phyloP scores from a whole-genome alignment of 176 grass and related monocot genomes.

The Stipa capillata region DNA sequence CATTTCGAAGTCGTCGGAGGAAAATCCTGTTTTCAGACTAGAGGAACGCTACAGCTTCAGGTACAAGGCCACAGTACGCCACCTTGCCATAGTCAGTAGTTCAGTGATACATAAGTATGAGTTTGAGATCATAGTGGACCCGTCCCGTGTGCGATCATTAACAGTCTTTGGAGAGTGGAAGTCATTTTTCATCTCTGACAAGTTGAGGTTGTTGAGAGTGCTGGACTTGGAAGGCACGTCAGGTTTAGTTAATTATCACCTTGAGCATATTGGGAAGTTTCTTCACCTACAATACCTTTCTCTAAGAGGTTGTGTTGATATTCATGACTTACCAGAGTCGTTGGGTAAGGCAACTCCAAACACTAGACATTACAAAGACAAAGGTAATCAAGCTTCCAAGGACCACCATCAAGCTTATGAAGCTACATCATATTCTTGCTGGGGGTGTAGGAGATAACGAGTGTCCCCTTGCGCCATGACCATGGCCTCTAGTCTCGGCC shows the following conservation, averaged over 20 bases:
- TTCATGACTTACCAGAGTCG: not conserved
- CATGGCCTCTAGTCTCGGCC: constrained; percentile 57
- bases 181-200: not conserved
- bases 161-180: not conserved
- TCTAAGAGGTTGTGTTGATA: not conserved
- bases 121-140: not conserved
- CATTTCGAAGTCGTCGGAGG: not conserved
- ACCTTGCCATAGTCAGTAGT: not conserved
- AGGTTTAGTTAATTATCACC: not conserved
- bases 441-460: too few relatives aligned
- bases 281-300: constrained; percentile 16
- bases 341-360: not conserved
- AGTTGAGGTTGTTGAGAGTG: constrained; percentile 21
- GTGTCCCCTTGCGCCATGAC: constrained; percentile 41
- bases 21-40: constrained; percentile 7
- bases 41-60: not conserved
- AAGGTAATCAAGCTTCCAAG: not conserved
- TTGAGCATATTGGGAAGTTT: not conserved
- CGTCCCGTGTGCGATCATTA: constrained; percentile 2
- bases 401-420: not conserved
- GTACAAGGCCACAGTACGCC: not conserved
- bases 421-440: too few relatives aligned
- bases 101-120: not conserved
- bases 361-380: not conserved
- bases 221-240: not conserved